Base-by-base conservation (phyloP, 2,329 filamentous ascomycete genomes). In the Trichoderma guizhouense region DNA sequence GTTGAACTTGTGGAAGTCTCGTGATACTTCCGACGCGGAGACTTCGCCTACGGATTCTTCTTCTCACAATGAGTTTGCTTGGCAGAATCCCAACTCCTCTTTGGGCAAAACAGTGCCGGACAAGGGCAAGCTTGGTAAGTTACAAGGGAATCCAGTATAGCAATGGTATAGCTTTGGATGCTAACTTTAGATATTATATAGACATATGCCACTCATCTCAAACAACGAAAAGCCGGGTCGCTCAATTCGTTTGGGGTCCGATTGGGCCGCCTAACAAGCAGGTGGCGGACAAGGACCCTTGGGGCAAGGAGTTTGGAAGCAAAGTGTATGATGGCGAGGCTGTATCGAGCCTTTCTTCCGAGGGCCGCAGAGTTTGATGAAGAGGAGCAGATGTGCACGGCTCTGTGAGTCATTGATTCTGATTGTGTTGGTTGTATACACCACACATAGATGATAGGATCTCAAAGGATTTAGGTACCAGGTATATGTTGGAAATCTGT, bases 181-280 rank as follows among this genome's bases (percentile, higher is more conserved):
- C 64, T 72, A 30, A 72, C 26, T 26, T 1, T 1, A 2, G 7
- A 30, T 2, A 11, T 21, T 57, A 8, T 55, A 14, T n/a, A 76
- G 75, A 73, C 7, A 30, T 34, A 1, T 24, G 67, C 43, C 61
- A 62, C 1, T 11, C 21, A 3, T 28, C 72, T 4, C 66, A 69
- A 24, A 57, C 71, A 7, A 28, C 47, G 12, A 61, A 69, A 3
- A n/a, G 36, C 21, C 61, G 55, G 12, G 51, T 70, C 5, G 70
- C 75, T 36, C 74, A 73, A 0, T 79, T 77, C 28, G 71, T 76
- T 65, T 80, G 80, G 78, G 77, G 78, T 1, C 75, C 78, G 1
- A 76, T 79, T 57, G 76, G 76, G 21, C 76, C 76, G n/a, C 79
- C 77, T 39, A 73, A 77, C 28, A 78, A 75, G 79, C 84, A 79